Conservation (phyloP, 2,329 filamentous ascomycete species). For the Lachnellula subtilissima region DNA sequence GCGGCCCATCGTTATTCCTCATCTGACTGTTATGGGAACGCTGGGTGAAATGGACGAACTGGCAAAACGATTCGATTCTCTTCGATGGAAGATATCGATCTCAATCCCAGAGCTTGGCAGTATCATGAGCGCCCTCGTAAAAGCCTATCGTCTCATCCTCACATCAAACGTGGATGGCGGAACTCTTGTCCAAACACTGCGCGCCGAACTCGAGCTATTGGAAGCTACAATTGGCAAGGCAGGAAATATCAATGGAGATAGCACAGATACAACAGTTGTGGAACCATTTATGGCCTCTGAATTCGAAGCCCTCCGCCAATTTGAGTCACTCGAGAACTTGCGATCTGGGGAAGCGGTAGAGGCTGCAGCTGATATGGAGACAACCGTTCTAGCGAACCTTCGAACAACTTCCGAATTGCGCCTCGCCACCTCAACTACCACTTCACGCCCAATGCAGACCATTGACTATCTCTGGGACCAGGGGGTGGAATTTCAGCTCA, state of each 20-base stretch:
- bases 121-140: conserved; percentile 50
- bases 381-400: conserved; percentile 28
- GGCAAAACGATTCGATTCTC: conserved; percentile 53
- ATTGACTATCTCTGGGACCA: conserved; percentile 30
- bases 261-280: conserved; percentile 9
- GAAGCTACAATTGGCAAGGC: conserved; percentile 42
- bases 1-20: conserved; percentile 55
- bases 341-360: conserved; percentile 2
- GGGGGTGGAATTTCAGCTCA: conserved; percentile 36
- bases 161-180: conserved; percentile 31
- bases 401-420: conserved; percentile 28
- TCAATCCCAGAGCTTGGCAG: conserved; percentile 48
- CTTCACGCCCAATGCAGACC: conserved; percentile 21
- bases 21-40: conserved; percentile 41
- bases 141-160: conserved; percentile 54
- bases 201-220: conserved; percentile 47
- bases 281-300: conserved; percentile 48
- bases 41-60: conserved; percentile 50
- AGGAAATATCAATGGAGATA: conserved; percentile 28
- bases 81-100: conserved; percentile 54
- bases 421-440: conserved; percentile 17
- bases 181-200: conserved; percentile 44
- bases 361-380: conserved; percentile 17
- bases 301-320: conserved; percentile 55
- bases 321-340: conserved; percentile 20